A percentile compares a stretch with the other conserved stretches of the same genome.
Conservation (phyloP, 805 yeast genomes). For the Grigorovia humatica region DNA sequence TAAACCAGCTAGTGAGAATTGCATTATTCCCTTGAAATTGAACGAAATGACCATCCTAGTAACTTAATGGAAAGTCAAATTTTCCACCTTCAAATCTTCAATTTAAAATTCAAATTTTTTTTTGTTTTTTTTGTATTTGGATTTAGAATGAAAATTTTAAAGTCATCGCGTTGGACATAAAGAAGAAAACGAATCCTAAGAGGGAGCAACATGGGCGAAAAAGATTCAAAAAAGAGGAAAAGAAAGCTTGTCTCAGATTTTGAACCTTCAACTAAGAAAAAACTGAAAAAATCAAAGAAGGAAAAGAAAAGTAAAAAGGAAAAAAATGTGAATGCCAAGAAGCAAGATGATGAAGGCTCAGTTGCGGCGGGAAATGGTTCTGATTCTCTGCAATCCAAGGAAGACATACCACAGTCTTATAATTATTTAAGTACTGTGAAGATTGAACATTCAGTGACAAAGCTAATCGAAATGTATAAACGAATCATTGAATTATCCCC, state of each 20-base stretch:
- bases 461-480: slow-evolving; percentile 42
- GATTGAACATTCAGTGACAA: slow-evolving; percentile 44
- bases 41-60: too few species aligned
- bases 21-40: too few species aligned
- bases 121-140: too few species aligned
- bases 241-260: not conserved
- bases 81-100: not conserved
- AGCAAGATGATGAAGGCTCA: not conserved
- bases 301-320: slow-evolving; percentile 8
- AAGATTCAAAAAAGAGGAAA: not conserved
- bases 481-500: slow-evolving; percentile 50
- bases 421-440: slow-evolving; percentile 22
- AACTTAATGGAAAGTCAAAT: not conserved
- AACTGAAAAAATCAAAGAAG: slow-evolving; percentile 5
- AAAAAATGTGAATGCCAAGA: slow-evolving; percentile 2
- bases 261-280: not conserved
- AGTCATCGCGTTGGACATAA: not conserved
- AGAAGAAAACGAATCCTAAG: not conserved
- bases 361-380: not conserved
- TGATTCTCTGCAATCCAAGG: not conserved
- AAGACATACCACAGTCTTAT: slow-evolving; percentile 1
- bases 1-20: too few species aligned
- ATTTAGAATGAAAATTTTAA: not conserved
- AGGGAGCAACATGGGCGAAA: not conserved
- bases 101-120: not conserved